phyloP scores from a whole-genome alignment of 495 filamentous ascomycete genomes.

The Diplogelasinospora grovesii region DNA sequence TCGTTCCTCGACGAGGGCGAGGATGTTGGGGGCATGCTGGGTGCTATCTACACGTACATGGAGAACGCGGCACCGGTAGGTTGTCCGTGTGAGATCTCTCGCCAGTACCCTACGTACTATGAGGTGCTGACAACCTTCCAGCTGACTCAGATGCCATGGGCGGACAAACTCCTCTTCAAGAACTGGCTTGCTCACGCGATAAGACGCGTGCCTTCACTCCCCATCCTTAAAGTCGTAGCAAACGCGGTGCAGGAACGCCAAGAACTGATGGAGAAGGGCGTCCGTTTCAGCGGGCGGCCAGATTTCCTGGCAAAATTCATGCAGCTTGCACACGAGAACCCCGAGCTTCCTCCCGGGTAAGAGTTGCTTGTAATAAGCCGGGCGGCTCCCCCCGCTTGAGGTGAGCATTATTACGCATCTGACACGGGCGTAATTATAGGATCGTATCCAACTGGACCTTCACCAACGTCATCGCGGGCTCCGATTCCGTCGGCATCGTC shows the following conservation, averaged over 20 bases:
- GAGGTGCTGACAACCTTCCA: too few relatives aligned
- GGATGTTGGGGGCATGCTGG: slow-evolving; percentile 45
- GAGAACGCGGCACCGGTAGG: slow-evolving; percentile 40
- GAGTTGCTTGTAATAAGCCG: too few relatives aligned
- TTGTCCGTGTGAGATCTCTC: too few relatives aligned
- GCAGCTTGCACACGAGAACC: neutral
- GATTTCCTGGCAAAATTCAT: slow-evolving; percentile 2
- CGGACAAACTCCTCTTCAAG: slow-evolving; percentile 37
- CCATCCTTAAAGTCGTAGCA: too few relatives aligned
- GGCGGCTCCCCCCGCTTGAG: too few relatives aligned
- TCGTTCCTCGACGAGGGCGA: slow-evolving; percentile 46
- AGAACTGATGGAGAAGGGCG: neutral
- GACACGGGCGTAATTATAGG: too few relatives aligned
- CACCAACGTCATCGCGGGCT: slow-evolving; percentile 49
- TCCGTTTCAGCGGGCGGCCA: neutral
- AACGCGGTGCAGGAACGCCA: too few relatives aligned
- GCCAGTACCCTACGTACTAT: too few relatives aligned
- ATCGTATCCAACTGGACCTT: slow-evolving; percentile 34
- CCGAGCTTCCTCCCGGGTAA: too few relatives aligned
- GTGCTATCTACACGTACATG: slow-evolving; percentile 31
- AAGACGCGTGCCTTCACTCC: too few relatives aligned
- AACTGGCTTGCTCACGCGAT: neutral
- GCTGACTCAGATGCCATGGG: slow-evolving; percentile 42
- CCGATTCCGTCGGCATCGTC: slow-evolving; percentile 50
- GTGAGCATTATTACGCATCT: too few relatives aligned